phyloP scores from a whole-genome alignment of 176 grass and related monocot species.

The Poa pratensis region DNA sequence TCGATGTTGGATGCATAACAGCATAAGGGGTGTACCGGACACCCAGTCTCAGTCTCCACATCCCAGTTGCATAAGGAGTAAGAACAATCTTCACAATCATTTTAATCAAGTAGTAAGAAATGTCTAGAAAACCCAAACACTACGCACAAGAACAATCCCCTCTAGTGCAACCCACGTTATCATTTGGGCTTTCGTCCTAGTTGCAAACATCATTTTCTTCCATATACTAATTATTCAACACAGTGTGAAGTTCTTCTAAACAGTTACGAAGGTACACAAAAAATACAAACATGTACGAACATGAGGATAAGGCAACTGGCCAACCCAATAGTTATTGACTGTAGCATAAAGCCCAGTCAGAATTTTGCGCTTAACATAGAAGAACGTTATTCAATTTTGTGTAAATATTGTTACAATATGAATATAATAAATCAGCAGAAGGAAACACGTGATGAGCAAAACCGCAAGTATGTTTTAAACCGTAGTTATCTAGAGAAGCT shows the following conservation, averaged over 20 bases:
- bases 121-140: background rate
- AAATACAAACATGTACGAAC: constrained; percentile 22
- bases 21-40: too few relatives aligned
- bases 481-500: constrained; percentile 38
- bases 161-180: background rate
- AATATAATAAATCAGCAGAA: background rate
- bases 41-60: too few relatives aligned
- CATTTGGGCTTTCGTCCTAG: background rate
- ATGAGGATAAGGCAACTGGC: background rate
- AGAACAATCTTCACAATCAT: too few relatives aligned
- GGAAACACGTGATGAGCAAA: constrained; percentile 24
- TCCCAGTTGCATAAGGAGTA: too few relatives aligned
- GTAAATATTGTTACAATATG: constrained; percentile 10
- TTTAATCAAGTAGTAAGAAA: too few relatives aligned
- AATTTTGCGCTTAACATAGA: constrained; percentile 20
- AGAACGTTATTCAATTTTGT: constrained; percentile 2
- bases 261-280: background rate
- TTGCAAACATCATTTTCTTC: background rate
- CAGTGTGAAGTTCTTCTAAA: constrained; percentile 13
- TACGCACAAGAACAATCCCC: background rate
- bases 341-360: background rate
- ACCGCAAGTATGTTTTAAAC: constrained; percentile 17
- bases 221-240: constrained; percentile 20
- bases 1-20: too few relatives aligned
- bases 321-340: constrained; percentile 15